Evolutionary conservation across 352 stramenopile genomes (phyloP), one percentile per base, ranked within the genome.

Genomic region (Pythium pyrilobum): DNA sequence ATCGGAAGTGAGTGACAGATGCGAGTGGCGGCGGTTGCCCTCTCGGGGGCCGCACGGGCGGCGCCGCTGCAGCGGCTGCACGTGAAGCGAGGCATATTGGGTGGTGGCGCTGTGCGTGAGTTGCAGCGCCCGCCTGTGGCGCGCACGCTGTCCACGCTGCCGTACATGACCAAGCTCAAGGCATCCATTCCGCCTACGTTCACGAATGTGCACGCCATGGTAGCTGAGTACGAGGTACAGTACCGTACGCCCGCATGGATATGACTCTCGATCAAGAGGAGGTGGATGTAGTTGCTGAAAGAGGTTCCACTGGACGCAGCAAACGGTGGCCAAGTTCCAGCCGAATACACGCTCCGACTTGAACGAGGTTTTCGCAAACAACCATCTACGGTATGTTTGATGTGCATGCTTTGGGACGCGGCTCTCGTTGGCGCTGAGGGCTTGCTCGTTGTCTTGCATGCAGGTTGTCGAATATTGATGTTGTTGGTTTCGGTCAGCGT

Each of bases 341-440:
- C 73, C 76, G n/a, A 76, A 71, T 44, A 23, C 53, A 6, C 64
- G 46, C 16, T 62, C 68, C n/a, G 57, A 71, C 38, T 68, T 67
- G 15, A 78, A 85, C 37, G 77, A 85, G 25, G 74, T 89, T 13
- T 89, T 89, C 31, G 72, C 76, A 16, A 89, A 87, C 62, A 89
- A 89, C 56, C 76, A 87, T 44, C 45, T 89, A 46, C 54, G 69
- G 76, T 82, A 55, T 25, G 57, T 4, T n/a, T 48, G 31, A 23
- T 36, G 29, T n/a, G n/a, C n/a, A n/a, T n/a, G n/a, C n/a, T n/a
- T n/a, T n/a, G n/a, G n/a, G n/a, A n/a, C n/a, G n/a, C n/a, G n/a
- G 5, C 11, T 4, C 18, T 52, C 2, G 15, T 36, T 5, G 20
- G 32, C 24, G 28, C 12, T 27, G 8, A 44, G 20, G 44, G 34